Percentiles rank a stretch among this genome's conserved stretches.
phyloP scores from a whole-genome alignment of 2,329 filamentous ascomycete species.

The Coleophoma crateriformis region DNA sequence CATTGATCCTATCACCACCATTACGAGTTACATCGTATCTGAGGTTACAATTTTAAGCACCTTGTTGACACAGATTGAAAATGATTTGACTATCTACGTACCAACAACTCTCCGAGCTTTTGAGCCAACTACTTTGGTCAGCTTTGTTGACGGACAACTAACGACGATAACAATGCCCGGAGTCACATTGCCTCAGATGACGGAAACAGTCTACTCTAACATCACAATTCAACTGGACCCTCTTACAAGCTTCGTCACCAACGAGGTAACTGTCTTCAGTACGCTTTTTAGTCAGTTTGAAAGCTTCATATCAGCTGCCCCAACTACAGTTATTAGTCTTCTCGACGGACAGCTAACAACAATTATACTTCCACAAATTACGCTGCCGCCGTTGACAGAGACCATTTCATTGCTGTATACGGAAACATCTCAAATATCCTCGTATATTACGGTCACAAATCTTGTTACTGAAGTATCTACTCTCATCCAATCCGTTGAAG shows the following conservation, averaged over 20 bases:
- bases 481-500: not conserved
- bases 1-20: not conserved
- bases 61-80: too few species aligned
- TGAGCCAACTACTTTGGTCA: not conserved
- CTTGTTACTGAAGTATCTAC: not conserved
- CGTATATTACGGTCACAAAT: not conserved
- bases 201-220: not conserved
- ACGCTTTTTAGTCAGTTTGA: not conserved
- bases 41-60: not conserved
- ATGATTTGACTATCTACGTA: too few species aligned
- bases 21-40: not conserved
- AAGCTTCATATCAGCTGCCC: not conserved
- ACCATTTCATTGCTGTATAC: not conserved
- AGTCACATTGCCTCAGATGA: not conserved
- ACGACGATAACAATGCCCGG: not conserved
- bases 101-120: too few species aligned
- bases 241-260: too few species aligned
- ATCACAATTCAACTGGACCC: not conserved
- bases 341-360: not conserved
- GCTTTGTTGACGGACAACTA: not conserved
- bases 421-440: not conserved
- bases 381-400: not conserved
- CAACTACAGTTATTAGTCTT: not conserved
- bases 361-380: not conserved
- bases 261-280: not conserved